Percentiles rank a stretch among this genome's conserved stretches.
Evolutionary conservation across 116 monocot species (phyloP).

Genomic region (Posidonia oceanica): DNA sequence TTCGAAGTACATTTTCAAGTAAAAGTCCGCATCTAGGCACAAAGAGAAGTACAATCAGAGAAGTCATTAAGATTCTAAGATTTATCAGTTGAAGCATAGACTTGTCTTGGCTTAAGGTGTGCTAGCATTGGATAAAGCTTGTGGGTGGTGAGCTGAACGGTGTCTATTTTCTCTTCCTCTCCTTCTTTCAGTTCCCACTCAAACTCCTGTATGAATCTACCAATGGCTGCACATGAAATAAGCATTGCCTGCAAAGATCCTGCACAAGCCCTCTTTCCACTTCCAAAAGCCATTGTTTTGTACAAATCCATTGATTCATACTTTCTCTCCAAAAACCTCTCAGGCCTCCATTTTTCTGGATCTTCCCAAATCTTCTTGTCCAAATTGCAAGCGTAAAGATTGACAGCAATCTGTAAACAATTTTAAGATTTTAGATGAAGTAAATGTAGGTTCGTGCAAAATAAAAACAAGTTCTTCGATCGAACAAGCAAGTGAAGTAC

Average conservation of each 20-base stretch:
- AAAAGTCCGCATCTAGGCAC: no score
- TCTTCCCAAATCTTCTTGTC: constrained; percentile 56
- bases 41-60: no score
- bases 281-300: constrained; percentile 85
- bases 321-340: constrained; percentile 43
- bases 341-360: constrained; percentile 64
- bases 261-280: constrained; percentile 64
- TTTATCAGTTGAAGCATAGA: background rate
- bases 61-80: no score
- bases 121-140: constrained; percentile 69
- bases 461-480: background rate
- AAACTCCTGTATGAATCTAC: constrained; percentile 58
- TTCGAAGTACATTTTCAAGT: no score
- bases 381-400: constrained; percentile 77
- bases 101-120: constrained; percentile 42
- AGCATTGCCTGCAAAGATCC: constrained; percentile 67
- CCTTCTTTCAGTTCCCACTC: constrained; percentile 70
- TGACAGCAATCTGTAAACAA: constrained; percentile 46
- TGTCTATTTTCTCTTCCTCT: constrained; percentile 49
- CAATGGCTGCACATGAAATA: constrained; percentile 52
- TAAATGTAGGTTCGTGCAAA: background rate
- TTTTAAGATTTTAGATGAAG: background rate
- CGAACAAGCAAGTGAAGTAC: constrained; percentile 9
- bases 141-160: constrained; percentile 61
- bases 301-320: constrained; percentile 33